phyloP scores from a whole-genome alignment of 2,329 filamentous ascomycete genomes.

The Huntiella savannae region DNA sequence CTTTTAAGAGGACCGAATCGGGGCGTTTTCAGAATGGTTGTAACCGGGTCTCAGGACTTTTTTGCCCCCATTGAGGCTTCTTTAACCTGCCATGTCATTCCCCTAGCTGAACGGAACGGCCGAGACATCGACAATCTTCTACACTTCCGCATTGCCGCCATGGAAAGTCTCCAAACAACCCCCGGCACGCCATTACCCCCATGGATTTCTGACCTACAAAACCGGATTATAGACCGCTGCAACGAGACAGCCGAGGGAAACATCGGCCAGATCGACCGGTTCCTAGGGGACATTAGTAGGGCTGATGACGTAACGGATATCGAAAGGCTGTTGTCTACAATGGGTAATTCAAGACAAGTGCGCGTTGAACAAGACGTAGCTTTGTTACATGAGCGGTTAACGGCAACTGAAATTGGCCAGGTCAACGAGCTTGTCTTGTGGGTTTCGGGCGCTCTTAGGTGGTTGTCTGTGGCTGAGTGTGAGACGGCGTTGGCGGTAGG shows the following conservation, averaged over 20 bases:
- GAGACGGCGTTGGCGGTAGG: constrained; percentile 13
- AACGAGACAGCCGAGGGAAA: neutral
- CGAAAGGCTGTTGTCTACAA: constrained; percentile 16
- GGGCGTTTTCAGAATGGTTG: too few species aligned
- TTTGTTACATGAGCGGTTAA: constrained; percentile 17
- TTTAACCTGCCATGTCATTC: neutral
- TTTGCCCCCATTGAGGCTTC: neutral
- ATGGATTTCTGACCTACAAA: neutral
- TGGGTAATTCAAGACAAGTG: constrained; percentile 16
- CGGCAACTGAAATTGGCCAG: constrained; percentile 19
- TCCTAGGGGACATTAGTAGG: constrained; percentile 17
- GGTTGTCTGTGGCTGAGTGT: constrained; percentile 15
- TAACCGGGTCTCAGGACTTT: too few species aligned
- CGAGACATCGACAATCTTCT: neutral
- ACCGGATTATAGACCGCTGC: neutral
- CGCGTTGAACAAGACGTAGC: constrained; percentile 19
- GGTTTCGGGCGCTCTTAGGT: constrained; percentile 16
- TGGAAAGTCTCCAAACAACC: neutral
- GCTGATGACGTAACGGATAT: constrained; percentile 20
- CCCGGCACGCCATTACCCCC: neutral
- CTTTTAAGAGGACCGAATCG: too few species aligned
- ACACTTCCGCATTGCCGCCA: neutral
- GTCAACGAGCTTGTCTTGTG: constrained; percentile 23
- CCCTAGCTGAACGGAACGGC: neutral
- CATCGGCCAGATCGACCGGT: constrained; percentile 5